Conservation (phyloP, 2,329 filamentous ascomycete species). For the Microsporum audouinii region DNA sequence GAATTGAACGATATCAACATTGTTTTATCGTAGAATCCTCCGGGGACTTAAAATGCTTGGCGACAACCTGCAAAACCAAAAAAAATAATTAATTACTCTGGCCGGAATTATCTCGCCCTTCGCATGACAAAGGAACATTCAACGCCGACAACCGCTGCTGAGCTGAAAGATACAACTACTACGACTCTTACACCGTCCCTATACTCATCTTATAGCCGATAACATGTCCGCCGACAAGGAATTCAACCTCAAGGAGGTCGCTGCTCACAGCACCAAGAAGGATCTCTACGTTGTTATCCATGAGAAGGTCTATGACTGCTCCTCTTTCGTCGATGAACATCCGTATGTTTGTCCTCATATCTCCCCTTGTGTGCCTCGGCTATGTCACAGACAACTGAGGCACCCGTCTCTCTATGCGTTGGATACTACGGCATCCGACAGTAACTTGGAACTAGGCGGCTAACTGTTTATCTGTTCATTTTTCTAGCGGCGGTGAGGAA, state of each 20-base stretch:
- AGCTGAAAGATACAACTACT: neutral
- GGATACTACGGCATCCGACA: neutral
- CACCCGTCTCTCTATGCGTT: neutral
- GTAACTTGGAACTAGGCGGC: slow-evolving; percentile 13
- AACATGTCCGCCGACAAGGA: slow-evolving; percentile 46
- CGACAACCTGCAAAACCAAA: no score
- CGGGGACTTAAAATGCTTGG: no score
- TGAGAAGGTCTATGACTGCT: slow-evolving; percentile 88
- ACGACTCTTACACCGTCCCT: neutral
- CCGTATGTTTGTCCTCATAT: slow-evolving; percentile 48
- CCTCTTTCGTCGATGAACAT: slow-evolving; percentile 92
- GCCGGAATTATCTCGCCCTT: neutral
- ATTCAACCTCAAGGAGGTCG: slow-evolving; percentile 69
- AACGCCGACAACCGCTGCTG: neutral
- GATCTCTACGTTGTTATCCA: slow-evolving; percentile 85
- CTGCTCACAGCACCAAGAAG: slow-evolving; percentile 81
- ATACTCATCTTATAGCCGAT: neutral
- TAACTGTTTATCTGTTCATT: slow-evolving; percentile 15
- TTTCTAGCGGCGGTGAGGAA: slow-evolving; percentile 82
- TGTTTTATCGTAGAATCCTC: no score
- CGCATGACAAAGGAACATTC: neutral
- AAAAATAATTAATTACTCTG: no score
- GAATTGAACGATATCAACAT: no score
- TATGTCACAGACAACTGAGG: neutral
- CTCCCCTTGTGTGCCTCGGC: neutral